Evolutionary conservation across 176 grass and related monocot species (phyloP), one percentile per base, ranked within the genome.

Genomic region (Musa beccarii): DNA sequence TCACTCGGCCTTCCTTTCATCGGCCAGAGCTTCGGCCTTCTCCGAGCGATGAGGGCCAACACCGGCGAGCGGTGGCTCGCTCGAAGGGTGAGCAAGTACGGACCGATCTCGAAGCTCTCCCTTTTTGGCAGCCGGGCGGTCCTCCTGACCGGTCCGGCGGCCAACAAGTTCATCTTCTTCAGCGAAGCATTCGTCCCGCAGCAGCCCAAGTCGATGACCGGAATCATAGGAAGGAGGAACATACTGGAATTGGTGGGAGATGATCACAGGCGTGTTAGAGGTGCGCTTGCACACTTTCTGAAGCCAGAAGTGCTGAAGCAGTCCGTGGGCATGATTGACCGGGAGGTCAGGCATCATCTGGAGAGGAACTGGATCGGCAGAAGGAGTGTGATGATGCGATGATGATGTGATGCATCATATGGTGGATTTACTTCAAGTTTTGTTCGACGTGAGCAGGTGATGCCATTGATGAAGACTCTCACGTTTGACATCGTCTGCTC

Each of bases 51-150:
- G 87, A 78, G 75, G 17, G 5, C 10, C 80, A 83, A 86, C 64
- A 71, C 68, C 29, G 87, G 61, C 22, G 84, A 86, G 69, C 74
- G 61, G 17, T 89, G 87, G 87, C 22, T 89, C 3, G 63, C 29
- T 13, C 49, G 28, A 24, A 24, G 73, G 6, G 73, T 80, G 54
- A 52, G 52, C 51, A 79, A 71, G 77, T 83, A 91, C 52, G 89
- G 89, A 11, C 63, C 82, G 1, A 85, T 90, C 20, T 90, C 76
- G 2, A 90, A 90, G 82, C 76, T 90, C 19, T 90, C 85, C 1
- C 82, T 91, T 29, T 87, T 91, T 1, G 82, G 82, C 9, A 76
- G 79, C 15, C 82, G 79, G 56, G 80, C 76, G 16, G 80, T 91
- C 52, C 26, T 84, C 50, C 11, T 88, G 3, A 54, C 76, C 2